Evolutionary conservation across 305 asterid species (phyloP).

Genomic region (Ruellia speciosa): DNA sequence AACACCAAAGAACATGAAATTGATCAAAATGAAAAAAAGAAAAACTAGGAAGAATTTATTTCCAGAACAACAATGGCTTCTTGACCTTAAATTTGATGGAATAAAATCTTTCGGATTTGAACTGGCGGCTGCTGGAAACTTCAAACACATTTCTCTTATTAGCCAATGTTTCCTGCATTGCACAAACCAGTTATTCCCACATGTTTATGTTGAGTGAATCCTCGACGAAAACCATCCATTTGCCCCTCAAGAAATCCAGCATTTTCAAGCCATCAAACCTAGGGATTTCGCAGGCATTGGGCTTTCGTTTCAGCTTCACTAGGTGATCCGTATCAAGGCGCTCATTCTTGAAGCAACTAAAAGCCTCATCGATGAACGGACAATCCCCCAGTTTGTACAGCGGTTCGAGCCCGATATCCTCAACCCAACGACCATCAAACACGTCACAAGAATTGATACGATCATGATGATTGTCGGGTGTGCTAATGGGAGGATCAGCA

Average conservation of each 20-base stretch:
- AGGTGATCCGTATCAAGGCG: slow-evolving; percentile 40
- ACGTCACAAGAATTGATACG: slow-evolving; percentile 27
- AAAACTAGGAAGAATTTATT: too few relatives aligned
- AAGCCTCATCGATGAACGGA: slow-evolving; percentile 40
- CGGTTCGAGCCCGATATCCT: slow-evolving; percentile 26
- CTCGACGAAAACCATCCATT: slow-evolving; percentile 50
- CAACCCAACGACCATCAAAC: slow-evolving; percentile 44
- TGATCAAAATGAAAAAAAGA: too few relatives aligned
- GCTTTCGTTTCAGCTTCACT: slow-evolving; percentile 47
- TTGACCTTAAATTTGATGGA: slow-evolving; percentile 42
- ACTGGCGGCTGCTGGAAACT: slow-evolving; percentile 33
- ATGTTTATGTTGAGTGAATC: slow-evolving; percentile 60
- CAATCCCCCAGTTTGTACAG: slow-evolving; percentile 43
- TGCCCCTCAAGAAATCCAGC: slow-evolving; percentile 45
- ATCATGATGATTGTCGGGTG: neutral
- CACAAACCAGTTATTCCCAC: slow-evolving; percentile 56
- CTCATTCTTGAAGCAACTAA: slow-evolving; percentile 57
- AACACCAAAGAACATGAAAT: neutral
- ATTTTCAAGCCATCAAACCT: slow-evolving; percentile 51
- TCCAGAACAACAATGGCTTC: too few relatives aligned
- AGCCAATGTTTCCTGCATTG: slow-evolving; percentile 31
- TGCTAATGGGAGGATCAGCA: neutral
- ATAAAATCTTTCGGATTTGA: slow-evolving; percentile 40
- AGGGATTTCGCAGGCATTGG: slow-evolving; percentile 42
- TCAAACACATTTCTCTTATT: slow-evolving; percentile 32